Evolutionary conservation across 441 rosid genomes (phyloP).

Genomic region (Erysimum cheiri): DNA sequence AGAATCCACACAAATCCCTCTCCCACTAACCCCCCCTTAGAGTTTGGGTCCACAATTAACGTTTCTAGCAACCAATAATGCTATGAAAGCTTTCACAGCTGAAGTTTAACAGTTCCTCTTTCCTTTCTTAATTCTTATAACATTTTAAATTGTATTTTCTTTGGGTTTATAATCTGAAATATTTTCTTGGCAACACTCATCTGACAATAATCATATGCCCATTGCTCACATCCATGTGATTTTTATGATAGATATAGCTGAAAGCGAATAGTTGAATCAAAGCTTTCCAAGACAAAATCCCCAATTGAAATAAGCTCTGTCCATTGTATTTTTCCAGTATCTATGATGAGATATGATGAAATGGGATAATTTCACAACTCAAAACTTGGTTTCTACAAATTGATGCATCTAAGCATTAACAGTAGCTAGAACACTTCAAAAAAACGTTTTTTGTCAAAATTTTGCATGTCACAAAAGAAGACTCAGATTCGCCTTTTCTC

Average conservation of each 20-base stretch:
- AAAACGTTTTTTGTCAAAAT: background rate
- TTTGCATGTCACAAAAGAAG: slow-evolving; percentile 37
- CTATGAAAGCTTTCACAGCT: slow-evolving; percentile 3
- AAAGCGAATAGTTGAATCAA: background rate
- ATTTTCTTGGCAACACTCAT: background rate
- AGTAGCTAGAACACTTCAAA: background rate
- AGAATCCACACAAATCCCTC: no score
- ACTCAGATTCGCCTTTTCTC: slow-evolving; percentile 81
- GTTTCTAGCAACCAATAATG: slow-evolving; percentile 1
- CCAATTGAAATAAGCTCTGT: background rate
- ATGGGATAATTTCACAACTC: background rate
- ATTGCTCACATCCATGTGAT: background rate
- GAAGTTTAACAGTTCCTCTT: background rate
- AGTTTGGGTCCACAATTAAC: background rate
- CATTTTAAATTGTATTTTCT: background rate
- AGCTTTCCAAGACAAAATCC: background rate
- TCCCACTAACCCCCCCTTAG: fast-evolving
- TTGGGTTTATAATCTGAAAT: background rate
- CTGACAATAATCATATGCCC: background rate
- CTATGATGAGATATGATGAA: no score
- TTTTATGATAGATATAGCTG: background rate
- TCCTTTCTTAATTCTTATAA: background rate
- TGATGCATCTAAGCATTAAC: slow-evolving; percentile 1
- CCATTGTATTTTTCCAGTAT: background rate
- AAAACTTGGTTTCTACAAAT: background rate